phyloP scores from a whole-genome alignment of 257 asterid genomes.

The Forsythia viridissima region DNA sequence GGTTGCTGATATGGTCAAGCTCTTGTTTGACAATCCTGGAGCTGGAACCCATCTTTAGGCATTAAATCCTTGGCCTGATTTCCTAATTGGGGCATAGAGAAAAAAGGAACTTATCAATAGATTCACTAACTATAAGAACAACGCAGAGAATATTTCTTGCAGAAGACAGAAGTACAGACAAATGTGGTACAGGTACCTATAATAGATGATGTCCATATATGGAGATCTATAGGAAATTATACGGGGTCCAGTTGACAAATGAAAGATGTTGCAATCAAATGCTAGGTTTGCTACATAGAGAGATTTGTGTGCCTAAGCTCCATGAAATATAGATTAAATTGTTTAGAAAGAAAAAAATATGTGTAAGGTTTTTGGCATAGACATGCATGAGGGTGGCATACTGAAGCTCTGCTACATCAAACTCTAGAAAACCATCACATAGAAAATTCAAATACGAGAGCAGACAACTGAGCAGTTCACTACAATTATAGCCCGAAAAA shows the following conservation, averaged over 20 bases:
- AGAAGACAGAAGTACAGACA: neutral
- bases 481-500: neutral
- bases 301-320: neutral
- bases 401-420: neutral
- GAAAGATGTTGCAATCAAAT: neutral
- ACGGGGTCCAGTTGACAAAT: neutral
- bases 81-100: neutral
- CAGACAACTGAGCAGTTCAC: neutral
- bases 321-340: neutral
- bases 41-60: neutral
- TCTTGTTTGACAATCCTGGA: neutral
- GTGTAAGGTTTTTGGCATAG: too few species aligned
- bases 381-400: too few species aligned
- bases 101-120: neutral
- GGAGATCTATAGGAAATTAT: neutral
- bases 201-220: neutral
- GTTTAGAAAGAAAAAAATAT: too few species aligned
- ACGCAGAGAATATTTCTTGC: neutral
- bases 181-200: neutral
- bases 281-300: neutral
- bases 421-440: neutral
- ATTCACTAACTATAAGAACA: neutral
- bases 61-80: neutral
- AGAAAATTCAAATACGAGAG: neutral
- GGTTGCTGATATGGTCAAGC: neutral